Conservation (phyloP, 257 asterid species). For the Penstemon barbatus region DNA sequence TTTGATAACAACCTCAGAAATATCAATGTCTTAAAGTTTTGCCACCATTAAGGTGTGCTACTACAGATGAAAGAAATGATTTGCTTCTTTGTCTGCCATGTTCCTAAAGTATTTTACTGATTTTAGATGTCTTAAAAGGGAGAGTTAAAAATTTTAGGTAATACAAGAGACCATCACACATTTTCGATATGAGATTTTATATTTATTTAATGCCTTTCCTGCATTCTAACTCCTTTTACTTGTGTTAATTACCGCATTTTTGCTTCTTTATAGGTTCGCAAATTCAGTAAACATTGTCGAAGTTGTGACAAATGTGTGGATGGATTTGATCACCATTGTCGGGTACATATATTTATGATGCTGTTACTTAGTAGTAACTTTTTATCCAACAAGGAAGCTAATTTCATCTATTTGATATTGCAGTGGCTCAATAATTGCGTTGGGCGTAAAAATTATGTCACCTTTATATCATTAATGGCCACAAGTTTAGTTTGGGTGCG, state of each 20-base stretch:
- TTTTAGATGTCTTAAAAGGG: conserved; percentile 6
- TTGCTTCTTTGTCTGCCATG: not conserved
- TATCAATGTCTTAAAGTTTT: not conserved
- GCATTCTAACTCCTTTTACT: conserved; percentile 12
- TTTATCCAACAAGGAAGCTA: conserved; percentile 29
- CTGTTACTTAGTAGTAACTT: conserved; percentile 8
- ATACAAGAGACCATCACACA: not conserved
- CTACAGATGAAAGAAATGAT: not conserved
- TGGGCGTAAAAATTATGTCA: conserved; percentile 81
- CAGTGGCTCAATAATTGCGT: conserved; percentile 99
- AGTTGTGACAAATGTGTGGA: conserved; percentile 99
- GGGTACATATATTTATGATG: conserved; percentile 52
- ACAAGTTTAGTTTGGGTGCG: conserved; percentile 90
- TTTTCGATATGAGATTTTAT: conserved; percentile 12
- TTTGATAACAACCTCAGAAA: not conserved
- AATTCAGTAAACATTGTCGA: conserved; percentile 97
- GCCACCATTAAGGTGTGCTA: no score
- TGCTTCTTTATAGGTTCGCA: conserved; percentile 65
- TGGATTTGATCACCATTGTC: conserved; percentile 99
- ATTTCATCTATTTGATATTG: conserved; percentile 34
- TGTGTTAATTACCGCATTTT: conserved; percentile 22
- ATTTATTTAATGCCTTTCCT: not conserved
- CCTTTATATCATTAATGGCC: conserved; percentile 88
- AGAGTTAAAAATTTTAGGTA: not conserved
- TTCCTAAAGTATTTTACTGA: not conserved